Evolutionary conservation across 1,284 basidiomycete species (phyloP).

Genomic region (Cystobasidiaceae sp.): DNA sequence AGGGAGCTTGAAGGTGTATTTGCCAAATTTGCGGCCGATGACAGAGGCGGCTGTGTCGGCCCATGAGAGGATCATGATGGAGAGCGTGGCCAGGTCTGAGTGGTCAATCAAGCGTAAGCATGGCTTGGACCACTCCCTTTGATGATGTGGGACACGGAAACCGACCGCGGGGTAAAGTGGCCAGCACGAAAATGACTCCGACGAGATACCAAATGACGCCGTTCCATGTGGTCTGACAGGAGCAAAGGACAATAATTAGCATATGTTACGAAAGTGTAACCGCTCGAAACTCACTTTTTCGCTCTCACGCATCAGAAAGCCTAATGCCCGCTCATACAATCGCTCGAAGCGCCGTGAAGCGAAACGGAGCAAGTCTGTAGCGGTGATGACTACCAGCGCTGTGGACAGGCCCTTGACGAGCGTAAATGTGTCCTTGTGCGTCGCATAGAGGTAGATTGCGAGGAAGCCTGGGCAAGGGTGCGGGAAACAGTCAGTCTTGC

Average conservation of each 20-base stretch:
- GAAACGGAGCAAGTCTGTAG: slow-evolving; percentile 74
- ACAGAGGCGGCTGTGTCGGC: slow-evolving; percentile 94
- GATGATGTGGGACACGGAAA: too few relatives aligned
- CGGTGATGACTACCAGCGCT: slow-evolving; percentile 64
- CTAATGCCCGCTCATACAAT: slow-evolving; percentile 69
- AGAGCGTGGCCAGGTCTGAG: slow-evolving; percentile 73
- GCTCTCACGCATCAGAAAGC: slow-evolving; percentile 88
- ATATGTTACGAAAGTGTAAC: not conserved
- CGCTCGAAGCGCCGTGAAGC: slow-evolving; percentile 63
- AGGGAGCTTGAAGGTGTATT: slow-evolving; percentile 69
- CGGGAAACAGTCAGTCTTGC: too few relatives aligned
- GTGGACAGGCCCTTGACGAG: slow-evolving; percentile 64
- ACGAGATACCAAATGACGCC: slow-evolving; percentile 95
- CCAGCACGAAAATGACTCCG: slow-evolving; percentile 76
- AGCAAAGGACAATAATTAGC: too few relatives aligned
- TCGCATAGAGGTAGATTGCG: slow-evolving; percentile 64
- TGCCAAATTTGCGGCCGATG: slow-evolving; percentile 78
- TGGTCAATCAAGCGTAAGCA: too few relatives aligned
- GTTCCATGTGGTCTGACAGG: slow-evolving; percentile 46
- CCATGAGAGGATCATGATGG: slow-evolving; percentile 89
- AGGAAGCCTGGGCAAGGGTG: slow-evolving; percentile 64
- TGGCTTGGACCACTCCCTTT: too few relatives aligned
- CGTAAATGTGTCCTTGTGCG: slow-evolving; percentile 49
- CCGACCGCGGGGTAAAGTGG: slow-evolving; percentile 62
- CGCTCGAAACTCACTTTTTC: slow-evolving; percentile 61